A percentile compares a stretch with the other conserved stretches of the same genome.
These are phyloP conservation scores for Ajuga chamaepitys DNA, from an alignment of 257 asterid species.

Conservation along the genomic window DNA sequence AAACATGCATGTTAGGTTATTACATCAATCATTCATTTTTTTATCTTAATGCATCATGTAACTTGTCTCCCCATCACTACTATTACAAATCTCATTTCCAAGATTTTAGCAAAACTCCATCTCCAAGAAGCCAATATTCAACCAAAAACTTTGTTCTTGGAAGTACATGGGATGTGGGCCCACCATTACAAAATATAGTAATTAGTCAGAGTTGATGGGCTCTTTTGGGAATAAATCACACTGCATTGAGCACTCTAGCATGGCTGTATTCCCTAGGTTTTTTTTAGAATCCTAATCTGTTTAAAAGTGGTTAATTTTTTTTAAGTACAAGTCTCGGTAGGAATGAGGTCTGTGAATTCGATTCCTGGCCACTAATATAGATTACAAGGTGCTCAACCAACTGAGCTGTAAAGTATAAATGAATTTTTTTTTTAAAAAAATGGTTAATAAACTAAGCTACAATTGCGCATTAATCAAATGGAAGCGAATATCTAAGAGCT, in stretches of 20 bases:
- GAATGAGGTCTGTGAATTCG: too few relatives aligned
- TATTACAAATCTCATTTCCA: conserved; percentile 4
- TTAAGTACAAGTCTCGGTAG: too few relatives aligned
- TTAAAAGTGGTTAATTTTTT: too few relatives aligned
- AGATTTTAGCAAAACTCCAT: conserved; percentile 39
- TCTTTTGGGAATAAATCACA: conserved; percentile 35
- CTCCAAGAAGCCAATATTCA: conserved; percentile 37
- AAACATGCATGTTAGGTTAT: conserved; percentile 18
- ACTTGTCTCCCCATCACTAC: conserved; percentile 11
- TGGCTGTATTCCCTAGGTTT: not conserved
- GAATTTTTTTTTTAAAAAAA: too few relatives aligned
- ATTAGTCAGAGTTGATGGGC: conserved; percentile 28
- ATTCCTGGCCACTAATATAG: too few relatives aligned
- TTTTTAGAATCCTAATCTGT: conserved; percentile 38
- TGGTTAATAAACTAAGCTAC: too few relatives aligned
- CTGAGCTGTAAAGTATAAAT: too few relatives aligned
- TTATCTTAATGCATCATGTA: conserved; percentile 10
- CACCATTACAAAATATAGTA: not conserved
- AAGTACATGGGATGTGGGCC: conserved; percentile 18
- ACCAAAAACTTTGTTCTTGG: conserved; percentile 21
- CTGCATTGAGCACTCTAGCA: conserved; percentile 5
- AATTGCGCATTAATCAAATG: too few relatives aligned
- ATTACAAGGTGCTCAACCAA: too few relatives aligned
- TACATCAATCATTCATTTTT: conserved; percentile 8
- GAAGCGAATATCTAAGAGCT: too few relatives aligned